Base-by-base conservation (phyloP, 805 yeast species). In the Pichia gijzeniarum region DNA sequence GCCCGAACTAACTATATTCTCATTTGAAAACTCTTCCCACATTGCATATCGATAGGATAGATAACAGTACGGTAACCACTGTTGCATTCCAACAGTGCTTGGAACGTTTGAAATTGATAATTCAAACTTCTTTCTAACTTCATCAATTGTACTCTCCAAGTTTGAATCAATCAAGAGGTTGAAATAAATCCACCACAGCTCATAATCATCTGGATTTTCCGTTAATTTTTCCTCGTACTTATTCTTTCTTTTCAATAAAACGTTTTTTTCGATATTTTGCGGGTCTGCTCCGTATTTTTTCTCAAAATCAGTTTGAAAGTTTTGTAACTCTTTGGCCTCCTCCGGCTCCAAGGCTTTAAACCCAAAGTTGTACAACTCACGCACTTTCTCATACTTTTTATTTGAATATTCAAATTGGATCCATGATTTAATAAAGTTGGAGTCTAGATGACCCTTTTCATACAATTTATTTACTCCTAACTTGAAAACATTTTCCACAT, bases 151-250 rank as follows among this genome's bases (percentile, higher is more conserved):
- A 19, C 56, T 48, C 12, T 41, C 39, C 1, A 47, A 12, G 10
- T 55, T 17, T 4, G 51, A 52, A 20, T 72, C 69, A 42, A 73
- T 73, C 12, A 79, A 54, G 20, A 86, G 57, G 12, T 74, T 69
- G 2, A 87, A 48, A 55, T 80, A 81, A 0, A 76, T 59, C 91
- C 95, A 89, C 97, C 98, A 90, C 0, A 79, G 65, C 55, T 85
- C 93, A 60, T 78, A 80, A 63, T 86, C 85, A 0, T 45, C 35
- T 1, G 87, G 80, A 43, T 75, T 68, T 10, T 57, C 53, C 6
- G 57, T 48, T 13, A 85, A 53, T 18, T 64, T 67, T 3, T 64
- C 59, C 54, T 81, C 80, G 58, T 84, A 86, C 43, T 67, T 68
- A 6, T 69, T 60, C 48, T 71, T 73, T 47, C 95, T 66, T 54